Percentiles rank a stretch among this genome's conserved stretches.
phyloP scores from a whole-genome alignment of 352 stramenopile species.

The Phytophthora citrophthora region DNA sequence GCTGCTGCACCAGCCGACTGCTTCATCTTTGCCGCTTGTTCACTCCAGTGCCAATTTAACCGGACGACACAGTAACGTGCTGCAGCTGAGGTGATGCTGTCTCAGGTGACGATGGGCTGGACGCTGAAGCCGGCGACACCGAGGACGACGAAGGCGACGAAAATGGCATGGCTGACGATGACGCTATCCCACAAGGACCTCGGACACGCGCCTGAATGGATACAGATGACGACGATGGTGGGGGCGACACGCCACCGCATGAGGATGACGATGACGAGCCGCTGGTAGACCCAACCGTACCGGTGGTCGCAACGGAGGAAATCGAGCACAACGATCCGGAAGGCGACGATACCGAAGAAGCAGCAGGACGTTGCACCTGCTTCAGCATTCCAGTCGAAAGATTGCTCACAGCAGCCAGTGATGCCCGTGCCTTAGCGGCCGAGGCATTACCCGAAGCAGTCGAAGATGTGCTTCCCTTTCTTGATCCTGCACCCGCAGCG shows the following conservation, averaged over 20 bases:
- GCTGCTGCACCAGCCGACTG: constrained; percentile 28
- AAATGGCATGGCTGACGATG: constrained; percentile 49
- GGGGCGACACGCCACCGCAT: constrained; percentile 25
- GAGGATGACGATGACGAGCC: constrained; percentile 41
- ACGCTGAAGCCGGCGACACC: constrained; percentile 41
- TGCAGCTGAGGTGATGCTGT: constrained; percentile 58
- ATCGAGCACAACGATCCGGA: constrained; percentile 32
- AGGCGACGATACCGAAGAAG: constrained; percentile 30
- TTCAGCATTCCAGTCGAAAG: constrained; percentile 33
- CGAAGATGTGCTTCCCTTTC: constrained; percentile 20
- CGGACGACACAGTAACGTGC: constrained; percentile 75
- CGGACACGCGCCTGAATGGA: constrained; percentile 41
- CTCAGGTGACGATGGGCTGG: constrained; percentile 54
- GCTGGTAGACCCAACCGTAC: constrained; percentile 34
- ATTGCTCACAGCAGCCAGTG: constrained; percentile 21
- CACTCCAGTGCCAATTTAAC: constrained; percentile 34
- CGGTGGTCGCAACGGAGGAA: constrained; percentile 28
- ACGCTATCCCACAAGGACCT: constrained; percentile 58
- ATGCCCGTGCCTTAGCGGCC: constrained; percentile 20
- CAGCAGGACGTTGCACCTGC: constrained; percentile 23
- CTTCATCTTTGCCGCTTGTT: constrained; percentile 18
- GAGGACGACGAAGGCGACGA: constrained; percentile 43
- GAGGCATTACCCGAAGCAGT: constrained; percentile 8
- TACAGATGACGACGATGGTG: constrained; percentile 20
- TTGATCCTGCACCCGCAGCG: constrained; percentile 14